Conservation (phyloP, 805 yeast species). For the Kodamaea leandrae region DNA sequence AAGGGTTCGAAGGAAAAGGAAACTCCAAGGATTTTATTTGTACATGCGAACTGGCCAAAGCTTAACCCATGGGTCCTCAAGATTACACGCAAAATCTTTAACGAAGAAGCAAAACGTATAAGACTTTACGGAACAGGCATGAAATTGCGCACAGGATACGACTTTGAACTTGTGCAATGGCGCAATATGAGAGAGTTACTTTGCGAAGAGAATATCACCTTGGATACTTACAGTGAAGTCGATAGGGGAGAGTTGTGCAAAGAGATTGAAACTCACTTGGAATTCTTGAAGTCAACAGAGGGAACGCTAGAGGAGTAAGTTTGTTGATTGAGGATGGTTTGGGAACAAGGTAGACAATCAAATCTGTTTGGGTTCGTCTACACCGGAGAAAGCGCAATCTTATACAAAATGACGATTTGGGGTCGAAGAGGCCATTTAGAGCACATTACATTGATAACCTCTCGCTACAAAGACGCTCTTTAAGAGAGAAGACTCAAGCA, state of each 20-base stretch:
- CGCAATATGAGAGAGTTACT: conserved; percentile 51
- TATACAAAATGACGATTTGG: too few species aligned
- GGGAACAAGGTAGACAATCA: too few species aligned
- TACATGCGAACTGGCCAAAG: conserved; percentile 69
- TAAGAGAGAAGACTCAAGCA: too few species aligned
- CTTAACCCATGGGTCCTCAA: conserved; percentile 58
- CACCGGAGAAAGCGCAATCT: too few species aligned
- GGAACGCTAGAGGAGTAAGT: conserved; percentile 36
- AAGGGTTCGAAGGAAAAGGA: conserved; percentile 12
- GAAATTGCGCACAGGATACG: conserved; percentile 50
- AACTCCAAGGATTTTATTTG: conserved; percentile 43
- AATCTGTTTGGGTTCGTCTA: too few species aligned
- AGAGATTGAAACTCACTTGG: conserved; percentile 49
- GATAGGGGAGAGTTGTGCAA: conserved; percentile 44
- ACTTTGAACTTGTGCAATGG: conserved; percentile 62
- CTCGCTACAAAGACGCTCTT: too few species aligned
- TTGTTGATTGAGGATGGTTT: too few species aligned
- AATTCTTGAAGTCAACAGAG: conserved; percentile 37
- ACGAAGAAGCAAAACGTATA: conserved; percentile 45
- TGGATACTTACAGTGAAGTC: conserved; percentile 44
- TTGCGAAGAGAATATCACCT: conserved; percentile 48
- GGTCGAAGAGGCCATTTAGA: too few species aligned
- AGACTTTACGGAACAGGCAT: conserved; percentile 60
- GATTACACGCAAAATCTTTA: conserved; percentile 38
- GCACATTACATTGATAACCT: background rate